Conservation (phyloP, 345 rosid species). For the Gossypium stocksii region DNA sequence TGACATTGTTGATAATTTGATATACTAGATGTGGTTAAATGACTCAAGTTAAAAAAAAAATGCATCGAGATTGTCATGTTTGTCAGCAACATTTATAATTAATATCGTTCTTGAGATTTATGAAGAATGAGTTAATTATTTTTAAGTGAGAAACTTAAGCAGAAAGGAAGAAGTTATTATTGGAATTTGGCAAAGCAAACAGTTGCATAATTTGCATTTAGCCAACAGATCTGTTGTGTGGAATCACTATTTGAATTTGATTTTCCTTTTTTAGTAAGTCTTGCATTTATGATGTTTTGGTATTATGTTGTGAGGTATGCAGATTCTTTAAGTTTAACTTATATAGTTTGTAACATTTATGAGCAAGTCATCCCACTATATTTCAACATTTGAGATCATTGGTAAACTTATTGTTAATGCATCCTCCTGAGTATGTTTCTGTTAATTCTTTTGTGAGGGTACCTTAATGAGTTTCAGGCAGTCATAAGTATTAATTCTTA, state of each 20-base stretch:
- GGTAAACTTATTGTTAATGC: conserved; percentile 2
- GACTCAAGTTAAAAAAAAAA: not conserved
- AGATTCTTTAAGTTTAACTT: not conserved
- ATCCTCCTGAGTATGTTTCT: not conserved
- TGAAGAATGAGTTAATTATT: not conserved
- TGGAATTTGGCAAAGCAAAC: not conserved
- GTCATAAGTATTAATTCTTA: not conserved
- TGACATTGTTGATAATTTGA: not conserved
- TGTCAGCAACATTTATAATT: not conserved
- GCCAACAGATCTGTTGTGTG: not conserved
- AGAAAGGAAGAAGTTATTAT: not conserved
- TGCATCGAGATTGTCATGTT: not conserved
- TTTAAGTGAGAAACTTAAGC: not conserved
- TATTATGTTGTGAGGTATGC: not conserved
- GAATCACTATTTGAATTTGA: not conserved
- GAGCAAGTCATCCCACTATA: not conserved
- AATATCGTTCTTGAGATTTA: not conserved
- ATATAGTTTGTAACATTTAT: not conserved
- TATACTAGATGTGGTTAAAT: not conserved
- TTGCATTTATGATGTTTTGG: not conserved
- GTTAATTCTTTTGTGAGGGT: not conserved
- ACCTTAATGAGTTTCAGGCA: not conserved
- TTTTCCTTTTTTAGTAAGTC: not conserved
- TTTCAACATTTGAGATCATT: not conserved
- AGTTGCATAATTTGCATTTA: not conserved